These are phyloP conservation scores for Starmerella apis DNA, from an alignment of 805 yeast genomes.

Conservation along the genomic window DNA sequence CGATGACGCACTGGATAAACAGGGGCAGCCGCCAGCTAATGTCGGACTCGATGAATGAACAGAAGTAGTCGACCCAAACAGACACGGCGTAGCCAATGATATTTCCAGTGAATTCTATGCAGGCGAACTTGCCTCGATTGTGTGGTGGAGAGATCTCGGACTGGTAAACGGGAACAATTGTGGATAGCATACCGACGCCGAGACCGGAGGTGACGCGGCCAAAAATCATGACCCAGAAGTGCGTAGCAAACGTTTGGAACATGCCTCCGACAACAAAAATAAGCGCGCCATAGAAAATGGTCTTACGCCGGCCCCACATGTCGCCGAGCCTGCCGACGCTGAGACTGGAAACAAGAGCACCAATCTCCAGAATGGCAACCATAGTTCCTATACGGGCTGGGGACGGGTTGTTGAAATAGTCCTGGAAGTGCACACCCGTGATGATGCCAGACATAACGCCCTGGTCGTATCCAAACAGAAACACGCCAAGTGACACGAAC, in stretches of 20 bases:
- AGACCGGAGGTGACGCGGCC: slow-evolving; percentile 73
- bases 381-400: slow-evolving; percentile 71
- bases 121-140: slow-evolving; percentile 73
- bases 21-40: slow-evolving; percentile 73
- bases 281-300: slow-evolving; percentile 70
- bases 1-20: slow-evolving; percentile 65
- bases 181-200: slow-evolving; percentile 77
- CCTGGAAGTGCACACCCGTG: slow-evolving; percentile 59
- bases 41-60: slow-evolving; percentile 52
- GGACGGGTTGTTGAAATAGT: slow-evolving; percentile 61
- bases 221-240: slow-evolving; percentile 47
- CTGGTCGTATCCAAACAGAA: slow-evolving; percentile 72
- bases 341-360: slow-evolving; percentile 74
- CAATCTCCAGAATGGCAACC: slow-evolving; percentile 80
- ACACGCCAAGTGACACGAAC: slow-evolving; percentile 42
- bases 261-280: slow-evolving; percentile 71
- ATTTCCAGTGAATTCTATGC: slow-evolving; percentile 82
- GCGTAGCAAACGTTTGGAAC: slow-evolving; percentile 53
- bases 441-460: slow-evolving; percentile 86
- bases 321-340: slow-evolving; percentile 70
- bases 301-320: slow-evolving; percentile 62
- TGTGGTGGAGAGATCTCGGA: slow-evolving; percentile 82
- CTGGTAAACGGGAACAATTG: slow-evolving; percentile 80
- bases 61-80: slow-evolving; percentile 77
- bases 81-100: slow-evolving; percentile 69